Evolutionary conservation across 805 yeast genomes (phyloP).

Genomic region (Komagataella phaffii): DNA sequence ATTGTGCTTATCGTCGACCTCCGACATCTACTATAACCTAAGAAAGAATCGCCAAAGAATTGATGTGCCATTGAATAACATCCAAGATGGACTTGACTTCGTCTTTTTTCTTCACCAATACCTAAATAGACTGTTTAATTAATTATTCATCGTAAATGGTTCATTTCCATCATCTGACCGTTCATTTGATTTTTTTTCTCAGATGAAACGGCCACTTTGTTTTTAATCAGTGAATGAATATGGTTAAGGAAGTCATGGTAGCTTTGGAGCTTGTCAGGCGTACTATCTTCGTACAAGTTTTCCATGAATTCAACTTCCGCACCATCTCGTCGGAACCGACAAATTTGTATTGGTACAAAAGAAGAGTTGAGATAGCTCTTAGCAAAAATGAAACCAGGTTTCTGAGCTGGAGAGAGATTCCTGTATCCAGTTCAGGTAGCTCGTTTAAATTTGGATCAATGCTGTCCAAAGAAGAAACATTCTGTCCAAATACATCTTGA

Average conservation of each 20-base stretch:
- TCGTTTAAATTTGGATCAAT: constrained; percentile 38
- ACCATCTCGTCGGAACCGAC: constrained; percentile 54
- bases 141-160: constrained; percentile 5
- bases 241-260: constrained; percentile 56
- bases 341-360: constrained; percentile 38
- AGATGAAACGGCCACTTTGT: constrained; percentile 20
- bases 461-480: constrained; percentile 27
- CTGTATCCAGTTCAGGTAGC: constrained; percentile 60
- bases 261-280: constrained; percentile 35
- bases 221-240: constrained; percentile 52
- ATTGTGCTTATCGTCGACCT: background rate
- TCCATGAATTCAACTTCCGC: constrained; percentile 42
- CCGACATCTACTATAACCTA: background rate
- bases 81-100: too few relatives aligned
- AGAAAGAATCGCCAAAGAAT: too few relatives aligned
- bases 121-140: too few relatives aligned
- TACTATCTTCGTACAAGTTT: constrained; percentile 62
- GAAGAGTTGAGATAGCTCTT: constrained; percentile 21
- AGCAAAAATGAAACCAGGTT: constrained; percentile 46
- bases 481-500: constrained; percentile 59
- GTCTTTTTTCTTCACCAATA: too few relatives aligned
- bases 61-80: background rate
- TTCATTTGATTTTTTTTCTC: background rate
- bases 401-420: constrained; percentile 53
- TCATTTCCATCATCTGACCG: constrained; percentile 5